Conservation (phyloP, 2,329 filamentous ascomycete species). For the Aspergillus sp. region DNA sequence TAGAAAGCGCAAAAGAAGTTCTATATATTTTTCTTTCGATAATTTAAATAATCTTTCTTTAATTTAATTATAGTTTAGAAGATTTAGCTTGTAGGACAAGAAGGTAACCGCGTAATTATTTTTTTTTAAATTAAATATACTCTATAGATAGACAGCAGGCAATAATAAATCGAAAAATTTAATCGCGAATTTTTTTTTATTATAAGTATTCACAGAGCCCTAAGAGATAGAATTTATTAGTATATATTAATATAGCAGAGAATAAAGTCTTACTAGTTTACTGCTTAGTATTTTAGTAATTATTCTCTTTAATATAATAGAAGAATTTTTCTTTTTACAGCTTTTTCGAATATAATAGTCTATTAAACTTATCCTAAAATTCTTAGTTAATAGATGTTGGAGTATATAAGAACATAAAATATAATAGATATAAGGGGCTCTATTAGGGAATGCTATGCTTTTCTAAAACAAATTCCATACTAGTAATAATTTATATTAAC, state of each 20-base stretch:
- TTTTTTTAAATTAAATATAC: not conserved
- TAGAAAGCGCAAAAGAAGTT: not conserved
- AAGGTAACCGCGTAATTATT: not conserved
- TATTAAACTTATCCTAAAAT: not conserved
- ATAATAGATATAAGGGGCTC: not conserved
- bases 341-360: not conserved
- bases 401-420: not conserved
- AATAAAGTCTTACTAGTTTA: not conserved
- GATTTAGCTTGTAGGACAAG: not conserved
- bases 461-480: not conserved
- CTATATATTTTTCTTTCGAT: not conserved
- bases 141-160: not conserved
- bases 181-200: not conserved
- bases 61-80: not conserved
- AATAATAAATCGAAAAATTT: not conserved
- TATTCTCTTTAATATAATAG: not conserved
- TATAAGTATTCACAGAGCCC: not conserved
- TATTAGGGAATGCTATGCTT: not conserved
- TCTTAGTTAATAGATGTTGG: not conserved
- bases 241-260: not conserved
- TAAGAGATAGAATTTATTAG: not conserved
- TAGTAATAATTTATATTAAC: not conserved
- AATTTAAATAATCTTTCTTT: not conserved
- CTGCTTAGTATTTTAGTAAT: not conserved
- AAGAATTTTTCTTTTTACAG: not conserved